These are phyloP conservation scores for Vanrija sp. DNA, from an alignment of 1,284 basidiomycete species.

Conservation along the genomic window DNA sequence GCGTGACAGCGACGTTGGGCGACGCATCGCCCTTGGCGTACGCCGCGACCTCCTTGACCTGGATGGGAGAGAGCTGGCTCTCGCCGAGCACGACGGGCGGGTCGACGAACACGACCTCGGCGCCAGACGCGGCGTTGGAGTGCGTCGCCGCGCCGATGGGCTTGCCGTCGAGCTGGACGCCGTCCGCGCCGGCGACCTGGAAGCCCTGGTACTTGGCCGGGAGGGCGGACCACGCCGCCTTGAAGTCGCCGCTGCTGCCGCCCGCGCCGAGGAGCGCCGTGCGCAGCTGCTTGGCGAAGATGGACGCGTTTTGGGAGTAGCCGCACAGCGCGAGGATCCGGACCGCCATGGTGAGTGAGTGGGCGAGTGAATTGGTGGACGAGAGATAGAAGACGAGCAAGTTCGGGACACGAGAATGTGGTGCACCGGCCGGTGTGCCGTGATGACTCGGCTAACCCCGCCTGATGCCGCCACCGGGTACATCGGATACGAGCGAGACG, in stretches of 20 bases:
- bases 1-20: background rate
- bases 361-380: too few species aligned
- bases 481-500: background rate
- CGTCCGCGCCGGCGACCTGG: too few species aligned
- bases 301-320: conserved; percentile 72
- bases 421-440: background rate
- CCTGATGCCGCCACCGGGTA: background rate
- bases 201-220: background rate
- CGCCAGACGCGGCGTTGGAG: background rate
- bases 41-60: conserved; percentile 4
- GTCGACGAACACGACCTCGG: conserved; percentile 69
- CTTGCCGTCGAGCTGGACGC: background rate
- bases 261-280: background rate
- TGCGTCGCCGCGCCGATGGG: background rate
- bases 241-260: background rate
- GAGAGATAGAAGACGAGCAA: too few species aligned
- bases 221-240: background rate
- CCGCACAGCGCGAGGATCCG: conserved; percentile 51
- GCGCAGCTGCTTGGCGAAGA: conserved; percentile 72
- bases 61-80: background rate
- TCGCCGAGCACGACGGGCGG: conserved; percentile 57
- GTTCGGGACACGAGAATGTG: too few species aligned
- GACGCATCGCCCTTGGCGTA: background rate
- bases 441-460: background rate
- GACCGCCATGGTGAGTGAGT: background rate